Evolutionary conservation across 1,284 basidiomycete genomes (phyloP), one percentile per base, ranked within the genome.

Genomic region (Meripilus lineatus): DNA sequence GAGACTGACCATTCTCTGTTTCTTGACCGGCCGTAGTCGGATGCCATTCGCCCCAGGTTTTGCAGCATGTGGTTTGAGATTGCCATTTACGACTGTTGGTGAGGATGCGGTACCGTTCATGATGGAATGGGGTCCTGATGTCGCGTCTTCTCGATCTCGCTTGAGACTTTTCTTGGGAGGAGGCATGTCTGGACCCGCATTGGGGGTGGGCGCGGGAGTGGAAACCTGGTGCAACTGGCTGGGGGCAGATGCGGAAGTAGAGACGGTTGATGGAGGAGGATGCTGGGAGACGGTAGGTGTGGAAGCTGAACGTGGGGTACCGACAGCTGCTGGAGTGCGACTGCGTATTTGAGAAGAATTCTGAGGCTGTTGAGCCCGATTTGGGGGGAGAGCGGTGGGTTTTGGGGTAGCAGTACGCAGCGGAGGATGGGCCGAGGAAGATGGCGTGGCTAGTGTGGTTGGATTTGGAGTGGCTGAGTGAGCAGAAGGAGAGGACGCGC

Each of bases 21-120:
- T 88, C 72, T 89, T 89, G 38, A 82, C 57, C 32, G 85, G 84
- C 52, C 86, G 69, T 22, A 84, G 83, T 47, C 81, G 70, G 14
- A 72, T 75, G 39, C 72, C 75, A 13, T 51, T 51, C 14, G 44
- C 58, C 4, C 61, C 61, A 20, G 81, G 74, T 57, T 77, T 79
- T 14, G 75, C 73, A 28, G 26, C 50, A 50, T 62, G 62, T 40
- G 51, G 26, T 24, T 14, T 32, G 62, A 48, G 18, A 45, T 43
- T 45, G 36, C 53, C 56, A 42, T 55, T 58, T 32, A 50, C 32
- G 25, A 42, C 11, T 10, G 40, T 32, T 4, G 25, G 5, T 3
- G 40, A 30, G 10, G n/a, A 10, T n/a, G 28, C 28, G n/a, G 8
- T 30, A n/a, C 28, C 28, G n/a, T 30, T 30, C 28, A 30, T 10